Percentiles rank a stretch among this genome's conserved stretches.
Evolutionary conservation across 2,329 filamentous ascomycete genomes (phyloP).

Genomic region (Curvularia spicifera): DNA sequence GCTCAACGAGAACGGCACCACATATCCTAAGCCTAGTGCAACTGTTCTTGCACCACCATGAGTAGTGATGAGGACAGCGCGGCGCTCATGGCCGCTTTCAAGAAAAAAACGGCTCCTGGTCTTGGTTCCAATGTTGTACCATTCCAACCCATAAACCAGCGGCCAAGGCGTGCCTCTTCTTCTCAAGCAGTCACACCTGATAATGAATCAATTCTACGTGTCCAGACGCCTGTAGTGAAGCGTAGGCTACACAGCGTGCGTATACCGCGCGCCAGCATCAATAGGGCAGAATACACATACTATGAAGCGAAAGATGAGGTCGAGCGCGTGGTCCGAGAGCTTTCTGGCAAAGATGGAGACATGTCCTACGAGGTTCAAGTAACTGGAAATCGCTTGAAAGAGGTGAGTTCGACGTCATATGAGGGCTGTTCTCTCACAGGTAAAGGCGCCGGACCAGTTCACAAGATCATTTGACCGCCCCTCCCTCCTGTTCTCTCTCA

Average conservation of each 20-base stretch:
- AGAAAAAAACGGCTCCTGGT: constrained; percentile 12
- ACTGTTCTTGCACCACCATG: constrained; percentile 20
- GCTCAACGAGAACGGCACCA: background rate
- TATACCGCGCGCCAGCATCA: constrained; percentile 28
- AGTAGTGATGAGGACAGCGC: constrained; percentile 35
- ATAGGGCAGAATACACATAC: constrained; percentile 45
- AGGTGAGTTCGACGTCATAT: constrained; percentile 46
- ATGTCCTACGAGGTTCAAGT: constrained; percentile 53
- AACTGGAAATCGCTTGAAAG: constrained; percentile 47
- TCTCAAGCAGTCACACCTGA: constrained; percentile 19
- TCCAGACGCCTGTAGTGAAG: constrained; percentile 2
- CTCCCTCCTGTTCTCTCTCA: background rate
- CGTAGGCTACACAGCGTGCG: constrained; percentile 35
- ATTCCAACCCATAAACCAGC: constrained; percentile 1
- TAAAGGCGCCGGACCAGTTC: constrained; percentile 5
- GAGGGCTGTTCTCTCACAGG: background rate
- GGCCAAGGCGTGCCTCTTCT: constrained; percentile 13
- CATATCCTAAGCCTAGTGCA: background rate
- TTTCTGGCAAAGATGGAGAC: constrained; percentile 33
- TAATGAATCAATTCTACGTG: background rate
- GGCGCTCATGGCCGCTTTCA: constrained; percentile 40
- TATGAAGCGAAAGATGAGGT: constrained; percentile 46
- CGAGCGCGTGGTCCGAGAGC: constrained; percentile 50
- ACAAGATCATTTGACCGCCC: background rate
- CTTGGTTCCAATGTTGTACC: constrained; percentile 6